Evolutionary conservation across 495 filamentous ascomycete species (phyloP), one percentile per base, ranked within the genome.

Genomic region (Neurospora intermedia): DNA sequence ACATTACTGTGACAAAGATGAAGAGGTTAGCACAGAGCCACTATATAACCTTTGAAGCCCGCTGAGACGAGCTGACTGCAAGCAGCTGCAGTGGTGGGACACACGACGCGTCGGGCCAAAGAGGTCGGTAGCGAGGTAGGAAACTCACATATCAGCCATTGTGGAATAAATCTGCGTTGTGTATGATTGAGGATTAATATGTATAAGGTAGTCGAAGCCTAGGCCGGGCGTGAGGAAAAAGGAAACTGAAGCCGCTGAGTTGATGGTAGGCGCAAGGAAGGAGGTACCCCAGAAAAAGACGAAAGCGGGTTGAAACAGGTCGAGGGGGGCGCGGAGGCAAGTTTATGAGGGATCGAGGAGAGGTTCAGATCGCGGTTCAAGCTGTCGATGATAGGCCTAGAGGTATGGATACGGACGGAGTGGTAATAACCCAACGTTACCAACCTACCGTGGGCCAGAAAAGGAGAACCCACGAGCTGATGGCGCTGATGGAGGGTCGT

Each of bases 1-100:
- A 99, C 94, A 74, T 92, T 90, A 81, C 94, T 97, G 69, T 9
- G 45, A 48, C 45, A 39, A 20, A 20, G 66, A 5, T 0, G 59
- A 46, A 13, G 35, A 69, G 9, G 74, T 82, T 66, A 82, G 80
- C 74, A 13, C 54, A 66, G 15, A 35, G 23, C 15, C 11, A 48
- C n/a, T 31, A 35, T 66, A 15, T 15, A 35, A 72, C 76, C 76
- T 9, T 43, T 20, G 43, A n/a, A 48, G 72, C 20, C 69, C 73
- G 76, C 35, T n/a, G 27, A 66, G 54, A 66, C 54, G 54, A 18
- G 42, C n/a, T 46, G 41, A 41, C 18, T 35, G 43, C 20, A 35
- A 40, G 42, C 9, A 48, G 20, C 69, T 5, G 27, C 35, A 38
- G 35, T 6, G 4, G 35, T 35, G 20, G 20, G 23, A 45, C 59